Base-by-base conservation (phyloP, 805 yeast species). In the Candida wancherniae region DNA sequence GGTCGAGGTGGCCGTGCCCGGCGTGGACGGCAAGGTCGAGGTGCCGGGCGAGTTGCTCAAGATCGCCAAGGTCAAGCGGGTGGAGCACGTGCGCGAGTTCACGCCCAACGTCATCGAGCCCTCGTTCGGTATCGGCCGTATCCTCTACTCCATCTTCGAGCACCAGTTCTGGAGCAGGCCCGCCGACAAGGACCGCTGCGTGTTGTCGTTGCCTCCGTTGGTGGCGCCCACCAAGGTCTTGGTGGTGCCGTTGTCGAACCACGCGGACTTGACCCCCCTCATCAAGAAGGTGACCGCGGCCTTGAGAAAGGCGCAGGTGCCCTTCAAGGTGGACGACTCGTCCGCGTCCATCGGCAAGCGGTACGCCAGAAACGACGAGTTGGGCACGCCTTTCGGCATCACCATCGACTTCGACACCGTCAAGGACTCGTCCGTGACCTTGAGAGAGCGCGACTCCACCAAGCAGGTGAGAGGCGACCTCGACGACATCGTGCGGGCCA, bases 81-180 rank as follows among this genome's bases (percentile, higher is more conserved):
- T 81, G 29, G 95, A 86, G 65, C 95, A 88, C 59, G 72, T 92
- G 36, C 84, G 97, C 57, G 98, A 94, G 67, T 92, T 67, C 67
- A 84, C 85, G 45, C 99, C 99, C 41, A 87, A 84, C 57, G 99
- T 92, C 40, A 92, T 92, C 52, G 99, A 92, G 69, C 99, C 99
- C 41, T 92, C 99, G 5, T 92, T 92, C 55, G 99, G 99, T 75
- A 82, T 92, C 57, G 98, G 98, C 39, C 88, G 99, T 69, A 86
- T 94, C 59, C 69, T 92, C 45, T 92, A 92, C 68, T 75, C 95
- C 22, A 63, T 90, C 47, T 84, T 88, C 53, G 99, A 92, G 69
- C 99, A 92, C 64, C 73, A 76, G 30, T 92, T 81, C 83, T 92
- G 96, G 95, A 64, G 82, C 33, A 81, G 99, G 66, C 86, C 94